Evolutionary conservation across 2,329 filamentous ascomycete species (phyloP).

Genomic region (Emmonsiellopsis sp.): DNA sequence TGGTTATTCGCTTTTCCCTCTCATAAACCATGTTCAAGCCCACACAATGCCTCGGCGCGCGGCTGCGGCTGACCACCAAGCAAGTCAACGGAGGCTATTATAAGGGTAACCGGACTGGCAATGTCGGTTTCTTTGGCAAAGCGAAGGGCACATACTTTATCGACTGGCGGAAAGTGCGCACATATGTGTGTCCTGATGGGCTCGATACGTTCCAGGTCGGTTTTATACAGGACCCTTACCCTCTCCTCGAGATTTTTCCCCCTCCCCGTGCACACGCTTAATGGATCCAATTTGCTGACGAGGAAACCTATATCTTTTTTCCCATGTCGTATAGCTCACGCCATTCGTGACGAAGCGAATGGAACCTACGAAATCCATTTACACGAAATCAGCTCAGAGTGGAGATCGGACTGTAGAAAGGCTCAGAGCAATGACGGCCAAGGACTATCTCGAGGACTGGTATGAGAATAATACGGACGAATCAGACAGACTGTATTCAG

Average conservation of each 20-base stretch:
- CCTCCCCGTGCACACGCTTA: neutral
- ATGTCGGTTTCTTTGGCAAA: constrained; percentile 70
- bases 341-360: constrained; percentile 39
- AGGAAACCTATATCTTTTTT: neutral
- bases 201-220: constrained; percentile 63
- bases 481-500: constrained; percentile 10
- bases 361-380: constrained; percentile 26
- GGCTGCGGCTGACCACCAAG: constrained; percentile 84
- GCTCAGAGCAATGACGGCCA: constrained; percentile 22
- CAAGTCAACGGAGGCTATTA: constrained; percentile 90
- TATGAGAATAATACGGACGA: constrained; percentile 27
- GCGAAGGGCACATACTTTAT: constrained; percentile 55
- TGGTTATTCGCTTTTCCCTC: constrained; percentile 1
- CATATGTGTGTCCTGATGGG: constrained; percentile 69
- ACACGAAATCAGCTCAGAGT: constrained; percentile 22
- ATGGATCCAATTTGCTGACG: neutral
- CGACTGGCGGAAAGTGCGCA: constrained; percentile 81
- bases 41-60: constrained; percentile 49
- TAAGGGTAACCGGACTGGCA: constrained; percentile 86
- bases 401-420: constrained; percentile 5
- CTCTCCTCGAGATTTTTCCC: constrained; percentile 4
- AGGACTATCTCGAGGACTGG: constrained; percentile 33
- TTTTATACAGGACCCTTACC: neutral
- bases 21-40: constrained; percentile 33
- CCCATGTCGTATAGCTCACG: constrained; percentile 26